phyloP scores from a whole-genome alignment of 1,284 basidiomycete genomes.

The Anthracocystis walkeri region DNA sequence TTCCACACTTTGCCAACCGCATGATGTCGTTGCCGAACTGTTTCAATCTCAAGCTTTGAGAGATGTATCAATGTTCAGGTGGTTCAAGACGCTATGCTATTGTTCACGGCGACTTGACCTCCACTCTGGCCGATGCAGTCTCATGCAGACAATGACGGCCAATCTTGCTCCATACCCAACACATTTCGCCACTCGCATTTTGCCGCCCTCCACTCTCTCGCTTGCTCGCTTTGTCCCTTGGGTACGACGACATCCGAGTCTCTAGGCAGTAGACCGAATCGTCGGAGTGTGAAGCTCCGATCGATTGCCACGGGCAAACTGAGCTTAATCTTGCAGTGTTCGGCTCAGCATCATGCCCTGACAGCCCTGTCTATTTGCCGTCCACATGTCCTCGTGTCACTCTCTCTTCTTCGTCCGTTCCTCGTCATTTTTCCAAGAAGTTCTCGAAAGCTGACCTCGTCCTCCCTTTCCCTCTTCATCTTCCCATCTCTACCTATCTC shows the following conservation, averaged over 20 bases:
- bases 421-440: neutral
- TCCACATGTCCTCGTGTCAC: neutral
- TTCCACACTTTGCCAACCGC: neutral
- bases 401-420: neutral
- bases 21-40: neutral
- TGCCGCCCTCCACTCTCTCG: conserved; percentile 2
- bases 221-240: neutral
- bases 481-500: neutral
- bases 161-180: too few relatives aligned
- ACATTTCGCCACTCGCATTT: neutral
- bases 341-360: conserved; percentile 3
- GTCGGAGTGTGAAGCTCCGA: conserved; percentile 6
- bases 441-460: conserved; percentile 14
- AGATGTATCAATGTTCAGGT: too few relatives aligned
- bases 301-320: neutral
- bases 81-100: too few relatives aligned
- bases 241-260: neutral
- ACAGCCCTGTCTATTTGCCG: neutral
- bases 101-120: too few relatives aligned
- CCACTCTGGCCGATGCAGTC: too few relatives aligned
- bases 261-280: neutral
- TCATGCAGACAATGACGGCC: too few relatives aligned
- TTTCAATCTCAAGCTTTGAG: too few relatives aligned
- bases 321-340: neutral
- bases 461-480: neutral